A percentile compares a stretch with the other conserved stretches of the same genome.
phyloP scores from a whole-genome alignment of 192 early-diverging fungal species.

The Linnemannia elongata region DNA sequence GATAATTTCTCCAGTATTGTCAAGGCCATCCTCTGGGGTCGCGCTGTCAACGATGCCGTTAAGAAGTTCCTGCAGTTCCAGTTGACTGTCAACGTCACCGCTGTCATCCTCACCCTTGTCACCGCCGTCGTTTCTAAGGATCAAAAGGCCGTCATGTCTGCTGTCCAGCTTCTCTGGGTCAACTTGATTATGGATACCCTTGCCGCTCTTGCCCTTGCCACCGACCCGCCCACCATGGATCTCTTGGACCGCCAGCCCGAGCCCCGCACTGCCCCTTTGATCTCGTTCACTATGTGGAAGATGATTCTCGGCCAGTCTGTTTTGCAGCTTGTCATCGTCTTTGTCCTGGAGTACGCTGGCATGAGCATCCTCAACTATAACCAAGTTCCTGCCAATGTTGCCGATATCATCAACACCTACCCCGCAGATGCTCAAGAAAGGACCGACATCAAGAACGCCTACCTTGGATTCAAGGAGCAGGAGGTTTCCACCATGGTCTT shows the following conservation, averaged over 20 bases:
- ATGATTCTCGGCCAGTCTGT: slow-evolving; percentile 93
- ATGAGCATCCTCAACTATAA: slow-evolving; percentile 70
- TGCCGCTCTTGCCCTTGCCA: slow-evolving; percentile 95
- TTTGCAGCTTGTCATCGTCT: slow-evolving; percentile 86
- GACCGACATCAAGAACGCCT: not conserved
- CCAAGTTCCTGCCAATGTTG: slow-evolving; percentile 29
- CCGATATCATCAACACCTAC: not conserved
- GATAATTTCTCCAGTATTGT: slow-evolving; percentile 98
- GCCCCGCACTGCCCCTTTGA: slow-evolving; percentile 80
- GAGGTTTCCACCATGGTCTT: slow-evolving; percentile 84
- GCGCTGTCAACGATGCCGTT: slow-evolving; percentile 95
- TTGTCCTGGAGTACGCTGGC: slow-evolving; percentile 75
- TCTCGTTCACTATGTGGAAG: slow-evolving; percentile 94
- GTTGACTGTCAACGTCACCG: slow-evolving; percentile 95
- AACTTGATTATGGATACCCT: slow-evolving; percentile 99
- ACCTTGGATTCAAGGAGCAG: slow-evolving; percentile 51
- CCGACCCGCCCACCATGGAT: slow-evolving; percentile 88
- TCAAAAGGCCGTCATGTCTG: slow-evolving; percentile 87
- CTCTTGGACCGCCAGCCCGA: slow-evolving; percentile 92
- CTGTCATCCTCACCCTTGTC: slow-evolving; percentile 83
- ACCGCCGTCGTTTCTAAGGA: slow-evolving; percentile 71
- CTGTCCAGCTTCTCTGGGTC: slow-evolving; percentile 97
- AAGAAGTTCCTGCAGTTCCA: slow-evolving; percentile 99
- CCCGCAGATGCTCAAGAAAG: not conserved
- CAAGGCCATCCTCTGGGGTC: slow-evolving; percentile 97